phyloP scores from a whole-genome alignment of 306 rosid species.

The Corylus heterophylla region DNA sequence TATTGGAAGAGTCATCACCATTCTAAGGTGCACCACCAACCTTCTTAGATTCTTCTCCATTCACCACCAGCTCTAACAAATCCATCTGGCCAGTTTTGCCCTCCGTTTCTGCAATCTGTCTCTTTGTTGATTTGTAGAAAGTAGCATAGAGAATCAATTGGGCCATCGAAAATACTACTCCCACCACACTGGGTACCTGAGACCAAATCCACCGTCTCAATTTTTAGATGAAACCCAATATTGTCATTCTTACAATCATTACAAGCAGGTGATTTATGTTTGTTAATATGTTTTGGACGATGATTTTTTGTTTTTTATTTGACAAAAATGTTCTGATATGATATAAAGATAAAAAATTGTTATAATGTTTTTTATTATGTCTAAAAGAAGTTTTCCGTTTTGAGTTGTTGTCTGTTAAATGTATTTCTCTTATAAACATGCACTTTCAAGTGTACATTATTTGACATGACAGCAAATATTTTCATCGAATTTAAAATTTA shows the following conservation, averaged over 20 bases:
- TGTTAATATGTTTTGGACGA: too few species aligned
- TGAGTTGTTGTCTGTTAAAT: too few species aligned
- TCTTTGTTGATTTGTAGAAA: constrained; percentile 69
- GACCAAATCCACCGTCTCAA: not conserved
- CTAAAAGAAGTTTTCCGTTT: too few species aligned
- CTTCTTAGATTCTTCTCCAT: constrained; percentile 2
- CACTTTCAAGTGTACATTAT: too few species aligned
- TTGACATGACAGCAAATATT: too few species aligned
- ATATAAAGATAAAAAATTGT: too few species aligned
- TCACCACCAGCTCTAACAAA: constrained; percentile 40
- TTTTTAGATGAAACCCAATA: not conserved
- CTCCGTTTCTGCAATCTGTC: constrained; percentile 58
- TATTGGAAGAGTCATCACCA: not conserved
- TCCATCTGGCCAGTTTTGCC: constrained; percentile 20
- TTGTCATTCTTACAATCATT: not conserved
- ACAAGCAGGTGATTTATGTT: too few species aligned
- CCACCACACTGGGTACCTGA: constrained; percentile 89
- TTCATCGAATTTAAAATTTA: too few species aligned
- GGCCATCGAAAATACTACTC: constrained; percentile 48
- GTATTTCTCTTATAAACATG: too few species aligned
- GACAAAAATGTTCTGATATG: too few species aligned
- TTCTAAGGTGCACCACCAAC: not conserved
- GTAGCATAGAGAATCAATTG: constrained; percentile 80
- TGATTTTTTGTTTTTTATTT: too few species aligned
- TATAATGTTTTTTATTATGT: too few species aligned